Evolutionary conservation across 1,284 basidiomycete species (phyloP).

Genomic region (Apiotrichum montevideense): DNA sequence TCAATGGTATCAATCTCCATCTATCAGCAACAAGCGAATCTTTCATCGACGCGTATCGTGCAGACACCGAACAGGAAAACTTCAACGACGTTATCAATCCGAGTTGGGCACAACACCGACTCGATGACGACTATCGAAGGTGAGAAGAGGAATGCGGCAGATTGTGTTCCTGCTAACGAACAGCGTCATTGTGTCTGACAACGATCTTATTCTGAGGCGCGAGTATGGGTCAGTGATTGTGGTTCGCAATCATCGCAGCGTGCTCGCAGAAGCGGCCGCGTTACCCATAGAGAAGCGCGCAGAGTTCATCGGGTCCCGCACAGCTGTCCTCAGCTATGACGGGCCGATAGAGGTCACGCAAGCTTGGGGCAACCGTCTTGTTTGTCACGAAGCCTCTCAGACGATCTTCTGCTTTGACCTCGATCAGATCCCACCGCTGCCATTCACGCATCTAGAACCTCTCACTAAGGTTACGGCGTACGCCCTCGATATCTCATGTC

Average conservation of each 20-base stretch:
- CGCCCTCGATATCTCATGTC: constrained; percentile 3
- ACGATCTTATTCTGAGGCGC: neutral
- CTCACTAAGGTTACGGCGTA: neutral
- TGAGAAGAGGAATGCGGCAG: neutral
- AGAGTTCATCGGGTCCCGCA: too few species aligned
- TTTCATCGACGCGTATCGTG: neutral
- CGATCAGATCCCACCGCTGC: neutral
- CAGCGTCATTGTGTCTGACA: neutral
- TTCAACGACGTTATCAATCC: neutral
- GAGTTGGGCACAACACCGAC: too few species aligned
- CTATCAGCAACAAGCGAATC: neutral
- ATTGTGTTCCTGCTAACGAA: neutral
- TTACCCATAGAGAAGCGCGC: neutral
- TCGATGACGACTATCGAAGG: neutral
- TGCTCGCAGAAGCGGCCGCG: neutral
- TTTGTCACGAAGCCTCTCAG: too few species aligned
- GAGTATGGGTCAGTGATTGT: neutral
- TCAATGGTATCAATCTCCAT: neutral
- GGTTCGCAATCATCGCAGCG: neutral
- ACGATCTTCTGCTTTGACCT: neutral
- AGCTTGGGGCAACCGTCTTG: neutral
- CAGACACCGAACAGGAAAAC: neutral
- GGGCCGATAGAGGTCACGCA: neutral
- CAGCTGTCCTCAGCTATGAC: neutral
- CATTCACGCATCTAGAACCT: neutral